These are phyloP conservation scores for Trichosporon sp. DNA, from an alignment of 1,284 basidiomycete species.

Conservation along the genomic window DNA sequence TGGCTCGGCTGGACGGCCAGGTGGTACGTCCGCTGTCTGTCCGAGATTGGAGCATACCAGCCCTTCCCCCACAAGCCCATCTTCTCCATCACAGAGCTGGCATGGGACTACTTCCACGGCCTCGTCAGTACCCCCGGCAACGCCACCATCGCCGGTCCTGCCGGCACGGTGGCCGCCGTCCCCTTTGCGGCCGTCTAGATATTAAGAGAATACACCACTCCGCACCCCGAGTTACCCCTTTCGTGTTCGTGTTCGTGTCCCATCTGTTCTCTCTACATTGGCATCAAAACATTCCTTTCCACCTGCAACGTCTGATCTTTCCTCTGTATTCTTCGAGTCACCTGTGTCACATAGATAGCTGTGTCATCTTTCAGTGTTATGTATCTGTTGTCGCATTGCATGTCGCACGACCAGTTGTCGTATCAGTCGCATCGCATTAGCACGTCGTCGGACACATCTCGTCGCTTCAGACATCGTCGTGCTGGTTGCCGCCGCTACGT, in stretches of 20 bases:
- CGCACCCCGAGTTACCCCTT: too few relatives aligned
- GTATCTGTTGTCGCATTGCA: background rate
- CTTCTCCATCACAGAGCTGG: background rate
- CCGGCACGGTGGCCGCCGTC: background rate
- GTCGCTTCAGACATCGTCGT: too few relatives aligned
- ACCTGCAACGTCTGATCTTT: too few relatives aligned
- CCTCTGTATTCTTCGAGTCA: background rate
- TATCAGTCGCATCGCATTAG: too few relatives aligned
- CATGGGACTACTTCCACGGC: slow-evolving; percentile 1
- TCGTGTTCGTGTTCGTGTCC: too few relatives aligned
- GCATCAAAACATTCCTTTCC: too few relatives aligned
- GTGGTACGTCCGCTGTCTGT: slow-evolving; percentile 25
- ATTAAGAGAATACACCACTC: background rate
- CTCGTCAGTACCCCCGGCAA: too few relatives aligned
- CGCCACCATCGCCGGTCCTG: background rate
- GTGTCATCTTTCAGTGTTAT: background rate
- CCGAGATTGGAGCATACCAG: background rate
- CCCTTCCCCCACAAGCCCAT: background rate
- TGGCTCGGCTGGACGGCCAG: slow-evolving; percentile 40
- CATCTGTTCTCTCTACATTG: too few relatives aligned
- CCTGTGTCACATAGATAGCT: background rate
- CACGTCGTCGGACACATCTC: too few relatives aligned
- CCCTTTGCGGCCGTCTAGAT: background rate
- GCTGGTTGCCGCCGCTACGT: too few relatives aligned
- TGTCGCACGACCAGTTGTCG: too few relatives aligned